Conservation (phyloP, 495 filamentous ascomycete species). For the Parachaetomium inaequale region DNA sequence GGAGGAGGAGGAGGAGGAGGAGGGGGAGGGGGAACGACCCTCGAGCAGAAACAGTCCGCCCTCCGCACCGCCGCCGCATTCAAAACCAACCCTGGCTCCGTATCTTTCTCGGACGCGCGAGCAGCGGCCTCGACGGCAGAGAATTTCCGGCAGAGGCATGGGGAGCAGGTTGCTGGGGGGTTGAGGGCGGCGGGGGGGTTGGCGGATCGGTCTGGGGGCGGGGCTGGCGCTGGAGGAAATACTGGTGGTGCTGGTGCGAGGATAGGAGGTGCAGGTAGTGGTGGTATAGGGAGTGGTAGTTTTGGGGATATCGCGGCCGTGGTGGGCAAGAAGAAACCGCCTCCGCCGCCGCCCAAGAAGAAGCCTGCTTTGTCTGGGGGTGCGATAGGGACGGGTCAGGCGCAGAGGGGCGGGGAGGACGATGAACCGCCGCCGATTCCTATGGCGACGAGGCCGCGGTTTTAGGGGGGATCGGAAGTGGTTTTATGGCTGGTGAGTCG, state of each 20-base stretch:
- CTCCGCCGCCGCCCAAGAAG: constrained; percentile 60
- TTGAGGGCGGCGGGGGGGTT: constrained; percentile 56
- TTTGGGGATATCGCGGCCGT: constrained; percentile 16
- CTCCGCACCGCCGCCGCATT: constrained; percentile 54
- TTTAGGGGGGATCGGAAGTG: constrained; percentile 19
- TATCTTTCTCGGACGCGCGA: constrained; percentile 54
- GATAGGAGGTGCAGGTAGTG: not conserved
- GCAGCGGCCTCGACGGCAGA: constrained; percentile 55
- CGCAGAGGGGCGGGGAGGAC: constrained; percentile 11
- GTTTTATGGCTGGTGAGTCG: no score
- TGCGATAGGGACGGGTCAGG: constrained; percentile 20
- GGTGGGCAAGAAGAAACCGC: constrained; percentile 56
- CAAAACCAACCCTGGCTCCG: constrained; percentile 54
- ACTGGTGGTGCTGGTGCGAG: not conserved
- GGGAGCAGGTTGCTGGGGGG: constrained; percentile 66
- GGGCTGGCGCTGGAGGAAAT: constrained; percentile 26
- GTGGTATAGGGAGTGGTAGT: not conserved
- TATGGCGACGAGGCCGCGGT: constrained; percentile 39
- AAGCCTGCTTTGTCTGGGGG: constrained; percentile 16
- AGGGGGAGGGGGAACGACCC: constrained; percentile 52
- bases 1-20: constrained; percentile 27
- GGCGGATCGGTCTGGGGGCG: constrained; percentile 38
- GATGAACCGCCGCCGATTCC: constrained; percentile 51
- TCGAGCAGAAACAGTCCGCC: constrained; percentile 60
- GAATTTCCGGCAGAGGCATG: constrained; percentile 45